Base-by-base conservation (phyloP, 2,329 filamentous ascomycete genomes). In the Microdochium paspali region DNA sequence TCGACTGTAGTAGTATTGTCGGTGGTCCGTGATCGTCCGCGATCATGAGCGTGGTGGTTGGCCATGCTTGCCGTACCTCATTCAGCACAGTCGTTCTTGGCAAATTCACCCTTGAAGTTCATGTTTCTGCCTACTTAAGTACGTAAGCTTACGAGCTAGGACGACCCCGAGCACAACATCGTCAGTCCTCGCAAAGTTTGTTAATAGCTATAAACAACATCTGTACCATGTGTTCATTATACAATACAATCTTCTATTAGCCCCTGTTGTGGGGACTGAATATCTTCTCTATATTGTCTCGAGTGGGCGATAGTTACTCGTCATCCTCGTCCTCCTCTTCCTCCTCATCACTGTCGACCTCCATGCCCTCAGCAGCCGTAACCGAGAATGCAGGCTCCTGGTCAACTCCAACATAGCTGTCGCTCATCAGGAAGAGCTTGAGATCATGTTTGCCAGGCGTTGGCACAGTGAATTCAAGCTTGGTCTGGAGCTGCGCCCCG, bases 361-460 rank as follows among this genome's bases (percentile, higher is more conserved):
- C 93, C 87, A 93, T 94, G 4, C 89, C 89, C 66, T 98, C 93
- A 2, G 84, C 87, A 24, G 87, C 93, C 46, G 79, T 84, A 42
- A 98, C 82, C 48, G 80, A 84, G 65, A 98, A 97, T 4, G 82
- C 81, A 47, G 90, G 88, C 61, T 95, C 94, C 69, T 98, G 93
- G 69, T 98, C 94, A 46, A 98, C 90, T 24, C 93, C 93, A 30
- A 96, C 79, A 65, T 98, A 98, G 65, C 87, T 91, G 69, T 98
- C 93, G 64, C 90, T 93, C 85, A 98, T 96, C 63, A 98, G 72
- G 69, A 88, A 95, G 53, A 97, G 72, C 65, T 91, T 96, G 61
- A 98, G 68, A 50, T 90, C 82, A 65, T 96, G 88, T 61, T 89
- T 79, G 45, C 93, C 93, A 24, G 88, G 77, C 52, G 80, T 82